phyloP scores from a whole-genome alignment of 495 filamentous ascomycete genomes.

The Zalerion maritima region DNA sequence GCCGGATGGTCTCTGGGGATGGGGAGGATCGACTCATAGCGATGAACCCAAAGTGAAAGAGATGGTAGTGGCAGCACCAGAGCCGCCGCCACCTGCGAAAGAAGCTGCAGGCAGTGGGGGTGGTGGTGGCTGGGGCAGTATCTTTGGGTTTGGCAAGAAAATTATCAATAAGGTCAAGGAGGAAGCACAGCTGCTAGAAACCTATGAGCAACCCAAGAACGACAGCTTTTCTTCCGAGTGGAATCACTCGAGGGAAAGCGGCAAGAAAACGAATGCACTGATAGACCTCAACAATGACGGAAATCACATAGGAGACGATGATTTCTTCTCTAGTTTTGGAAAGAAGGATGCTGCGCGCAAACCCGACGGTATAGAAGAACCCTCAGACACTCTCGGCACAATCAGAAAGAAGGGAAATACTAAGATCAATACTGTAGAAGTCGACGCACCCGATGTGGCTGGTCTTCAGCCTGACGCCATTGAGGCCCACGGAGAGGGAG shows the following conservation, averaged over 20 bases:
- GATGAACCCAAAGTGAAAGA: too few species aligned
- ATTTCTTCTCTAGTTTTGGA: too few species aligned
- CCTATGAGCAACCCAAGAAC: constrained; percentile 6
- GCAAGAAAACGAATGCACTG: constrained; percentile 16
- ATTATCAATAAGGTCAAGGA: constrained; percentile 19
- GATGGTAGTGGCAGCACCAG: too few species aligned
- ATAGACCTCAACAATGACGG: constrained; percentile 19
- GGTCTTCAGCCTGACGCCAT: constrained; percentile 23
- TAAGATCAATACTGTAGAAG: constrained; percentile 10
- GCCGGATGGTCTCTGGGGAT: too few species aligned
- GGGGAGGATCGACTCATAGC: too few species aligned
- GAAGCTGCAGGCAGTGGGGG: too few species aligned
- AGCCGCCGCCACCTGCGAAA: too few species aligned
- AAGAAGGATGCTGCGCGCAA: constrained; percentile 12
- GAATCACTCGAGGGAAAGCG: constrained; percentile 18
- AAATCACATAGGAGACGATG: constrained; percentile 9
- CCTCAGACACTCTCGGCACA: constrained; percentile 20
- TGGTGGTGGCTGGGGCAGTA: too few species aligned
- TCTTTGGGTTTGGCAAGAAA: too few species aligned
- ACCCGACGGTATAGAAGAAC: constrained; percentile 13
- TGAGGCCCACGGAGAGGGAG: constrained; percentile 23
- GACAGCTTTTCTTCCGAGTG: background rate
- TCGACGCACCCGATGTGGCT: constrained; percentile 16
- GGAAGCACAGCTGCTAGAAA: constrained; percentile 5
- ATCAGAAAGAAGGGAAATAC: constrained; percentile 22